Percentiles rank a stretch among this genome's conserved stretches.
Evolutionary conservation across 495 filamentous ascomycete species (phyloP).

Genomic region (Immersiella caudata): DNA sequence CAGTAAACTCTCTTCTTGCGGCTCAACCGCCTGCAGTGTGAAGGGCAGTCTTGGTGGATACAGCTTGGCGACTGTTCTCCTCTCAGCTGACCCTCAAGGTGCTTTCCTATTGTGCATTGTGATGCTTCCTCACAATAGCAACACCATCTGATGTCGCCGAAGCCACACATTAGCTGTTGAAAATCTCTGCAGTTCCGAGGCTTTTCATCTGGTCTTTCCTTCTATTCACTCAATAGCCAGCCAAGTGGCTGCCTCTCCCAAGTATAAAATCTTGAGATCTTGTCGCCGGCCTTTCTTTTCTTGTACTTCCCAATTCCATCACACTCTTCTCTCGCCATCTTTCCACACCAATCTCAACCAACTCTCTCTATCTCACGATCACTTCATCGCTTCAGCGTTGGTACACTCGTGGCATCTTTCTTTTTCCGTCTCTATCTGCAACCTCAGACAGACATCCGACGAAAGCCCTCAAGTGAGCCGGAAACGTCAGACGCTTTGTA

Average conservation of each 20-base stretch:
- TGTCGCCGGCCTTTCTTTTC: background rate
- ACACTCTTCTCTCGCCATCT: background rate
- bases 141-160: background rate
- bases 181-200: background rate
- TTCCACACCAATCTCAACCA: background rate
- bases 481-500: background rate
- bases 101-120: no score
- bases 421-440: background rate
- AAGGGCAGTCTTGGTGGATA: background rate
- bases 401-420: background rate
- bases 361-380: background rate
- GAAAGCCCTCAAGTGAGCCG: background rate
- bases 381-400: background rate
- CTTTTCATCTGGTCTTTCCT: background rate
- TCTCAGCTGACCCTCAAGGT: background rate
- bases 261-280: no score
- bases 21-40: no score
- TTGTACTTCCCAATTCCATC: background rate
- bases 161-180: background rate
- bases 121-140: background rate
- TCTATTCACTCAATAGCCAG: background rate
- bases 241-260: background rate
- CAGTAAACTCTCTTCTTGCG: no score
- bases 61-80: background rate
- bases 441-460: background rate